A percentile compares a stretch with the other conserved stretches of the same genome.
These are phyloP conservation scores for Thuja plicata DNA, from an alignment of 83 land plant species.

Conservation along the genomic window DNA sequence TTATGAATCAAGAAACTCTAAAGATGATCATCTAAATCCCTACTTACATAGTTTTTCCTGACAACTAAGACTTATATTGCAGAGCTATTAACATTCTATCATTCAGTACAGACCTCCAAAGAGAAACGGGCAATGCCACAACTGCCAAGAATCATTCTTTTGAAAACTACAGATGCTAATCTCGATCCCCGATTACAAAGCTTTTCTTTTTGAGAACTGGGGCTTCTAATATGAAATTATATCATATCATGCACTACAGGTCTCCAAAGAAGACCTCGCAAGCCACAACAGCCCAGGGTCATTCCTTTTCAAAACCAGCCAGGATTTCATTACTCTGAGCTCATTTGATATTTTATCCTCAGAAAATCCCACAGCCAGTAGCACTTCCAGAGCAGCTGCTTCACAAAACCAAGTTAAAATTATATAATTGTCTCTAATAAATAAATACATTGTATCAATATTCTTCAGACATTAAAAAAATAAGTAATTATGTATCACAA, in stretches of 20 bases:
- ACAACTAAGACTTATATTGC: background rate
- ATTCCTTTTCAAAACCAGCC: slow-evolving; percentile 58
- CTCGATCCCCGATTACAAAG: background rate
- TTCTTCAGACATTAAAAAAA: background rate
- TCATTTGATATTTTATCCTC: slow-evolving; percentile 49
- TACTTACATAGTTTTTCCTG: background rate
- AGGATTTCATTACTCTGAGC: slow-evolving; percentile 40
- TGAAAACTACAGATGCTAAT: slow-evolving; percentile 31
- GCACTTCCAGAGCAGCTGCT: slow-evolving; percentile 72
- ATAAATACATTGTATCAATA: background rate
- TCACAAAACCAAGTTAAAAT: background rate
- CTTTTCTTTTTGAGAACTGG: background rate
- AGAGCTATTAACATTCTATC: background rate
- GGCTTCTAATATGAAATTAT: background rate
- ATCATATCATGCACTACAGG: slow-evolving; percentile 5
- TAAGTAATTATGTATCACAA: background rate
- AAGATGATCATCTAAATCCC: background rate
- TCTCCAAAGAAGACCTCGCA: slow-evolving; percentile 64
- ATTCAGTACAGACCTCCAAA: slow-evolving; percentile 33
- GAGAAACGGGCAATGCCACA: slow-evolving; percentile 53
- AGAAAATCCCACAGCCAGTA: slow-evolving; percentile 46
- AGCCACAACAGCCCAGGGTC: slow-evolving; percentile 74
- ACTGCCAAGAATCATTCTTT: slow-evolving; percentile 56
- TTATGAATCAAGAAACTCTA: background rate
- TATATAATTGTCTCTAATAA: background rate